A percentile compares a stretch with the other conserved stretches of the same genome.
Evolutionary conservation across 148 eudicot species (phyloP).

Genomic region (Rheum nobile): DNA sequence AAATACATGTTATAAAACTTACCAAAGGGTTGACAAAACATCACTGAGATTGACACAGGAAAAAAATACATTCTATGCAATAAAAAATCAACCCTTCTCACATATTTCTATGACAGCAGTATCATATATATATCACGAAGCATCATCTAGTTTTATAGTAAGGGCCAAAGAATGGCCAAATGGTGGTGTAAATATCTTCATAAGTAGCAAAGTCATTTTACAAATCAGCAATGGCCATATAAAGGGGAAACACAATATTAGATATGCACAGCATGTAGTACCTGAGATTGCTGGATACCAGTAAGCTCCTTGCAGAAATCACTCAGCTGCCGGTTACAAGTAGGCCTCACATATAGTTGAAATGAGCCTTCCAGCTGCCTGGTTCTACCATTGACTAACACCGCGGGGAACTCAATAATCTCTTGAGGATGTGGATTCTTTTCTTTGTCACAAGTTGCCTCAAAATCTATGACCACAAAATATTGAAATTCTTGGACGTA

Average conservation of each 20-base stretch:
- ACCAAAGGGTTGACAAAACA: background rate
- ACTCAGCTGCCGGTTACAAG: constrained; percentile 59
- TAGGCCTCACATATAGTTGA: constrained; percentile 85
- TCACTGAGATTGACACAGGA: background rate
- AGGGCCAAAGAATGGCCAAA: background rate
- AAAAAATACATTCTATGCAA: background rate
- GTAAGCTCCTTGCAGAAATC: constrained; percentile 94
- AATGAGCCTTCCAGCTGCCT: constrained; percentile 75
- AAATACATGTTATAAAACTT: background rate
- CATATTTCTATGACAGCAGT: background rate
- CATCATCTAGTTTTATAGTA: background rate
- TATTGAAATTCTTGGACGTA: constrained; percentile 65
- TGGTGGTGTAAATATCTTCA: background rate
- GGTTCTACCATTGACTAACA: constrained; percentile 69
- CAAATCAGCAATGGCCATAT: background rate
- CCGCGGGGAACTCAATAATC: constrained; percentile 95
- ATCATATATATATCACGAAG: background rate
- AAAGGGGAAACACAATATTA: background rate
- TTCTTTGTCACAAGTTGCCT: constrained; percentile 91
- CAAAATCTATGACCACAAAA: constrained; percentile 95
- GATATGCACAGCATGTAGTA: constrained; percentile 10
- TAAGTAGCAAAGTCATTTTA: background rate
- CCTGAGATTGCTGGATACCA: constrained; percentile 96
- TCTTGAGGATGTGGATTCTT: constrained; percentile 81
- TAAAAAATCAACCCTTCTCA: background rate